These are phyloP conservation scores for Limonium bicolor DNA, from an alignment of 148 eudicot genomes.

Conservation along the genomic window DNA sequence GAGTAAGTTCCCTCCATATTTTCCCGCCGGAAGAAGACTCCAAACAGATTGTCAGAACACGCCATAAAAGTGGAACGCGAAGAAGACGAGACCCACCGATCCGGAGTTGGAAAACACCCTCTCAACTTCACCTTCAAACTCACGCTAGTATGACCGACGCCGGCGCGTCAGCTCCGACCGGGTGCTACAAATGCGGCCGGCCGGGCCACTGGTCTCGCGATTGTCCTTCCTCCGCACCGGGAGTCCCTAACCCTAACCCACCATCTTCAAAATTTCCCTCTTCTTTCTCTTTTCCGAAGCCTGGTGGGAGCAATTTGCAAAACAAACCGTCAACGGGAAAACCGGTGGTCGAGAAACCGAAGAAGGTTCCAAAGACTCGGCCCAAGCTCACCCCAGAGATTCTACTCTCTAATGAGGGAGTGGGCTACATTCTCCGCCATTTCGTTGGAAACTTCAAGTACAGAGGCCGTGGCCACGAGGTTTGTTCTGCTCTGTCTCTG, in stretches of 20 bases:
- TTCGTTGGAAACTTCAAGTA: slow-evolving; percentile 60
- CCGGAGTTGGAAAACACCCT: too few species aligned
- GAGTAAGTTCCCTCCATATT: background rate
- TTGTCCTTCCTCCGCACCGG: slow-evolving; percentile 36
- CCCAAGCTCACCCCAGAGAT: slow-evolving; percentile 79
- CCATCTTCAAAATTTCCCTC: slow-evolving; percentile 5
- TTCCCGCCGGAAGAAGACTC: background rate
- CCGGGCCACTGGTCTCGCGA: slow-evolving; percentile 99
- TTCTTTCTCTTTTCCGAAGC: slow-evolving; percentile 4
- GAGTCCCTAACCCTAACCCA: slow-evolving; percentile 20
- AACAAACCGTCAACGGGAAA: background rate
- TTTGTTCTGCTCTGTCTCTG: slow-evolving; percentile 5
- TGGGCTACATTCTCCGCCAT: slow-evolving; percentile 69
- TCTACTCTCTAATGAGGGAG: slow-evolving; percentile 62
- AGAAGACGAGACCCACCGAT: background rate
- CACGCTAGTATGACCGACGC: slow-evolving; percentile 10
- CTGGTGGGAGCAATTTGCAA: slow-evolving; percentile 1
- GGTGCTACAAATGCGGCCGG: slow-evolving; percentile 95
- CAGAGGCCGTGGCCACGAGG: slow-evolving; percentile 82
- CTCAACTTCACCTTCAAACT: background rate
- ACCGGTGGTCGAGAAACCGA: slow-evolving; percentile 38
- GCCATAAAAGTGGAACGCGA: background rate
- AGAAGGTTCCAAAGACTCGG: slow-evolving; percentile 39
- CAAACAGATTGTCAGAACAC: background rate
- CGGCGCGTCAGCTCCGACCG: slow-evolving; percentile 58